Base-by-base conservation (phyloP, 371 early-diverging fungal genomes). In the Lichtheimia ramosa region DNA sequence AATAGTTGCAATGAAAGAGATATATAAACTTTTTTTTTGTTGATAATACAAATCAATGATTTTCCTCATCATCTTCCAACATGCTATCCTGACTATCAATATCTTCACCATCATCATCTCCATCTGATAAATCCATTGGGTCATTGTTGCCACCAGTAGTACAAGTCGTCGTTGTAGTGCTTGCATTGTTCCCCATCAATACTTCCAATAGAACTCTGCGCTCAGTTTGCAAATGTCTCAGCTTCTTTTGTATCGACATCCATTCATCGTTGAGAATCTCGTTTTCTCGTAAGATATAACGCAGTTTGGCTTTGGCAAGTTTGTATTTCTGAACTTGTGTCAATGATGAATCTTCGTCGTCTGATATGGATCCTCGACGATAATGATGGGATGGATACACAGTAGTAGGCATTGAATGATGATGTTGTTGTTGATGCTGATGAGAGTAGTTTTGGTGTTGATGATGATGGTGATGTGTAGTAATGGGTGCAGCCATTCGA, bases 251-350 rank as follows among this genome's bases (percentile, higher is more conserved):
- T 16, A 70, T 49, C 14, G 73, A 66, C 18, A 66, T 70, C 28
- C 74, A 83, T 59, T 85, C 85, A 7, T 78, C 70, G 25, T 71
- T 76, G 10, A 85, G 74, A 63, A 80, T 75, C 39, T 83, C 83
- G 43, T 83, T 81, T 58, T 85, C 83, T 57, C 82, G 78, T 51
- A 76, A 56, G 40, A 83, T 77, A 51, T 85, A 85, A 10, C 62
- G 69, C 41, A 80, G 71, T 54, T 83, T 82, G 23, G 81, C 83
- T 65, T 83, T 85, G 20, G 83, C 74, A 3, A 85, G 56, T 48
- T 70, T 74, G 48, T 85, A 85, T 46, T 77, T 77, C 25, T 69
- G 61, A 10, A 21, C 40, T 49, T 41, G 25, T 14, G 42, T 55
- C 15, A 43, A 23, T 55, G 53, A 49, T 20, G 59, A 27, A 54